A percentile compares a stretch with the other conserved stretches of the same genome.
These are phyloP conservation scores for Murraya paniculata DNA, from an alignment of 345 rosid genomes.

Conservation along the genomic window DNA sequence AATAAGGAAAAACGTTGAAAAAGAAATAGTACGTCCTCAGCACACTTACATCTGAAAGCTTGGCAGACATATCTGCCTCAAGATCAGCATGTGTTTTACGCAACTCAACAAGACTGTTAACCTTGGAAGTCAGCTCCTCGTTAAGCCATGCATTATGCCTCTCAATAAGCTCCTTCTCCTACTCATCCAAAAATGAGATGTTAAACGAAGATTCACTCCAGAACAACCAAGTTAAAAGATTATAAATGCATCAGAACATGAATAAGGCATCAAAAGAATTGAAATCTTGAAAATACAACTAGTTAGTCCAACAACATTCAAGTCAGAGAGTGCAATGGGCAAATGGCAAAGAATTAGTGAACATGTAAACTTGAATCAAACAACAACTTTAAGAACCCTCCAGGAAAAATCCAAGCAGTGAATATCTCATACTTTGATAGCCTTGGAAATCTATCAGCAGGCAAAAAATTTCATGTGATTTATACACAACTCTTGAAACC, in stretches of 20 bases:
- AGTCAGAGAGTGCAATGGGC: not conserved
- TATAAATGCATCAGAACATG: not conserved
- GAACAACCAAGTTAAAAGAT: not conserved
- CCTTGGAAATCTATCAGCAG: not conserved
- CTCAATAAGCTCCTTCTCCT: constrained; percentile 93
- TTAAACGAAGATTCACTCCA: not conserved
- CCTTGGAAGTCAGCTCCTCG: constrained; percentile 79
- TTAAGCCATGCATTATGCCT: constrained; percentile 91
- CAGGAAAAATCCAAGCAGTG: not conserved
- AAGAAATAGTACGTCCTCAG: not conserved
- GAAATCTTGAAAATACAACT: not conserved
- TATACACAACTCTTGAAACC: not conserved
- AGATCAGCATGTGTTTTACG: constrained; percentile 66
- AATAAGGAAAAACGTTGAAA: not conserved
- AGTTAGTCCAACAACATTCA: not conserved
- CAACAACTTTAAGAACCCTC: not conserved
- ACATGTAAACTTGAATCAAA: not conserved
- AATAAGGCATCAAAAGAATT: not conserved
- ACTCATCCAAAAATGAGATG: constrained; percentile 23
- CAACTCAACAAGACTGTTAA: constrained; percentile 52
- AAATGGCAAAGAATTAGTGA: not conserved
- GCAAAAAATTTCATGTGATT: not conserved
- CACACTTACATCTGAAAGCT: constrained; percentile 63
- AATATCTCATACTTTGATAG: not conserved
- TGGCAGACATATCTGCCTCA: constrained; percentile 77